phyloP scores from a whole-genome alignment of 2,329 filamentous ascomycete genomes.

The Colletotrichum spaethianum region DNA sequence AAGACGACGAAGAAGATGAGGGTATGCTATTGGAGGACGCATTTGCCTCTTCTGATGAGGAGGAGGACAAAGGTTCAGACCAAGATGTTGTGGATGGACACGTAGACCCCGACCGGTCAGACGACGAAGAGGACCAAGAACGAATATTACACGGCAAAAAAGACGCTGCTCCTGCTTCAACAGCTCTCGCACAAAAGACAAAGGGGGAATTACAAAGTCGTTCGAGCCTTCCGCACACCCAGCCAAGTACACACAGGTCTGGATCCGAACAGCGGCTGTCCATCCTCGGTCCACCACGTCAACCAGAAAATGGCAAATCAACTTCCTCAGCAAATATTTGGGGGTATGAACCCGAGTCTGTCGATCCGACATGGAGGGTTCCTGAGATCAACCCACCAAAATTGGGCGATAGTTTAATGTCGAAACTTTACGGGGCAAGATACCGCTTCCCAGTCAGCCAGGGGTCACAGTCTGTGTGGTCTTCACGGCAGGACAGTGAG shows the following conservation, averaged over 20 bases:
- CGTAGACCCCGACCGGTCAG: conserved; percentile 36
- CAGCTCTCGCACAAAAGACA: conserved; percentile 43
- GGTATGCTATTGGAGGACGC: conserved; percentile 50
- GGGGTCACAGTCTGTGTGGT: conserved; percentile 39
- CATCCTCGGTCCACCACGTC: conserved; percentile 43
- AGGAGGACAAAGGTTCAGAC: conserved; percentile 45
- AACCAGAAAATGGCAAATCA: conserved; percentile 42
- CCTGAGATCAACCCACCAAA: conserved; percentile 51
- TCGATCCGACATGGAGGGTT: conserved; percentile 56
- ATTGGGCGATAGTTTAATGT: conserved; percentile 39
- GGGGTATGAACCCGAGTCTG: conserved; percentile 40
- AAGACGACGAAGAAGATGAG: conserved; percentile 55
- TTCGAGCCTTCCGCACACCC: conserved; percentile 14
- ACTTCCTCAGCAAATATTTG: conserved; percentile 29
- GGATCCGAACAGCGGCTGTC: conserved; percentile 39
- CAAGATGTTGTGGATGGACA: conserved; percentile 37
- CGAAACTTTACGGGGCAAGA: conserved; percentile 20
- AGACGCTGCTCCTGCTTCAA: conserved; percentile 12
- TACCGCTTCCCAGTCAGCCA: conserved; percentile 34
- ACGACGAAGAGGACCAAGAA: conserved; percentile 49
- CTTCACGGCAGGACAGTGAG: conserved; percentile 32
- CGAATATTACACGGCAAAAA: conserved; percentile 43
- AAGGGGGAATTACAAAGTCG: not conserved
- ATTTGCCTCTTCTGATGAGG: conserved; percentile 45
- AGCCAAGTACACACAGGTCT: not conserved